Conservation (phyloP, 2,329 filamentous ascomycete species). For the Ceratocystiopsis brevicomis region DNA sequence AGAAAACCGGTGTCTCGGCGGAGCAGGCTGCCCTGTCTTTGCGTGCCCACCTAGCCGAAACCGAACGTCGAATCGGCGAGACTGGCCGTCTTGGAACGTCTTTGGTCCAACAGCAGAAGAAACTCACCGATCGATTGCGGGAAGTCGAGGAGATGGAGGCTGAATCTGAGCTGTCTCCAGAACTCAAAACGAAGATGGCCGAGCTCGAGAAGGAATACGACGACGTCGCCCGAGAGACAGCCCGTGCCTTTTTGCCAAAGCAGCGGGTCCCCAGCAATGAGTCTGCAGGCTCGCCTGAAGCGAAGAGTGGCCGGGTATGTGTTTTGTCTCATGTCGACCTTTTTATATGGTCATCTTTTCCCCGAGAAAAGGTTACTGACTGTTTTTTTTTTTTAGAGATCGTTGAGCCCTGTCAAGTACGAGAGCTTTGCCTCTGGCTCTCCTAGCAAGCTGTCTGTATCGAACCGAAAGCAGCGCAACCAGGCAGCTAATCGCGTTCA, state of each 20-base stretch:
- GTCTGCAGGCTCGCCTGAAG: constrained; percentile 31
- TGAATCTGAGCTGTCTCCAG: constrained; percentile 62
- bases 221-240: constrained; percentile 76
- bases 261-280: constrained; percentile 61
- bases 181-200: constrained; percentile 62
- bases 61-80: constrained; percentile 77
- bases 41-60: constrained; percentile 81
- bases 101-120: constrained; percentile 69
- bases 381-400: constrained; percentile 28
- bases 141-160: constrained; percentile 65
- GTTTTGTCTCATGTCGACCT: background rate
- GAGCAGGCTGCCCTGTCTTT: constrained; percentile 74
- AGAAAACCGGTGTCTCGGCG: constrained; percentile 61
- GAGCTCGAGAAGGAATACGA: constrained; percentile 92
- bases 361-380: background rate
- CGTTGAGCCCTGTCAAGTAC: constrained; percentile 58
- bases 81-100: constrained; percentile 76
- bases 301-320: constrained; percentile 33
- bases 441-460: constrained; percentile 73
- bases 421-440: constrained; percentile 70
- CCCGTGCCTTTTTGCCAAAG: constrained; percentile 71
- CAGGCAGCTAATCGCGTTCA: constrained; percentile 76
- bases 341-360: too few species aligned
- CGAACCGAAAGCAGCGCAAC: constrained; percentile 75
- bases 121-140: constrained; percentile 61